Evolutionary conservation across 352 stramenopile genomes (phyloP).

Genomic region (Thraustotheca clavata): DNA sequence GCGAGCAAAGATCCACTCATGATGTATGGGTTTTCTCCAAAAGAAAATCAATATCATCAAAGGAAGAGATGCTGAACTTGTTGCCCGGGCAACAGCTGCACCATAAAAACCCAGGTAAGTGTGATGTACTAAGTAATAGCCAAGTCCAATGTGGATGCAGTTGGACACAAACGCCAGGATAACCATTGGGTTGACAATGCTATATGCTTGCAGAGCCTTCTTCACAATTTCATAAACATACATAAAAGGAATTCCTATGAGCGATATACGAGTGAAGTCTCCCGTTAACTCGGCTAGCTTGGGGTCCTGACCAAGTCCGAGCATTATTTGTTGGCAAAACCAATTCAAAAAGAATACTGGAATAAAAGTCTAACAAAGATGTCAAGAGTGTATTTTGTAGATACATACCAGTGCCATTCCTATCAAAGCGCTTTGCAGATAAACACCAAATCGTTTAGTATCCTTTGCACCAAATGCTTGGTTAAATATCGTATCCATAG

Average conservation of each 20-base stretch:
- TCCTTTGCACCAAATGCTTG: constrained; percentile 55
- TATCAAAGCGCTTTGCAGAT: constrained; percentile 58
- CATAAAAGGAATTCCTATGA: constrained; percentile 70
- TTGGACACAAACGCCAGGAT: constrained; percentile 59
- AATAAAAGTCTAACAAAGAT: constrained; percentile 24
- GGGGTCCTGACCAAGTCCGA: constrained; percentile 33
- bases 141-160: constrained; percentile 56
- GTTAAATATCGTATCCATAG: constrained; percentile 45
- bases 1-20: constrained; percentile 55
- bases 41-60: constrained; percentile 58
- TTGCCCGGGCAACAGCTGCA: constrained; percentile 52
- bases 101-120: constrained; percentile 66
- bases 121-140: constrained; percentile 78
- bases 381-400: neutral
- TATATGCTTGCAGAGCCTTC: constrained; percentile 82
- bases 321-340: constrained; percentile 38
- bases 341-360: constrained; percentile 53
- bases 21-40: constrained; percentile 33
- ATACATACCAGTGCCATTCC: constrained; percentile 33
- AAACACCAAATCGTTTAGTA: constrained; percentile 61
- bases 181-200: constrained; percentile 61
- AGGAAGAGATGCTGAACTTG: constrained; percentile 50
- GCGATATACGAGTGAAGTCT: constrained; percentile 51
- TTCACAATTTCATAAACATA: constrained; percentile 79
- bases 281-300: constrained; percentile 61